Evolutionary conservation across 768 basidiomycete species (phyloP), one percentile per base, ranked within the genome.

Genomic region (Psilocybe azurescens): DNA sequence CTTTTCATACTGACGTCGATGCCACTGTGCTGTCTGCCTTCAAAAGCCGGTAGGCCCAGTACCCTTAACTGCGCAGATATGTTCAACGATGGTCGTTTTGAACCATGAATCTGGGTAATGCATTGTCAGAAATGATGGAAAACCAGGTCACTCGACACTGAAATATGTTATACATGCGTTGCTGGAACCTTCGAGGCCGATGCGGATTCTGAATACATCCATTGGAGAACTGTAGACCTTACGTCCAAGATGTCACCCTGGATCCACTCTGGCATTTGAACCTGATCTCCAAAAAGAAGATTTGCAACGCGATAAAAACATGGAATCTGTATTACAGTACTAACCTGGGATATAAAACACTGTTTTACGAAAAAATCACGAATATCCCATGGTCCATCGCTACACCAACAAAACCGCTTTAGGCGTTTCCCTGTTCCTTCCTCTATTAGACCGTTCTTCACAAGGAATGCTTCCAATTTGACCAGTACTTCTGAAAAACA

Each of bases 341-440:
- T 65, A 58, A 89, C 90, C 73, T 88, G 85, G 52, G 93, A 94
- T 68, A 95, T 92, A 73, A 93, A 94, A 71, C 89, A 94, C 73
- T 95, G 93, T 73, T 95, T 95, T 53, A 92, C 87, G 59, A 94
- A 86, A 67, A 95, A 94, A 75, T 95, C 90, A 63, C 90, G 83
- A 53, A 95, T 74, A 73, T 94, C 93, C 67, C 85, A 94, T 14
- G 93, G 92, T 2, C 93, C 92, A 70, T 94, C 93, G 57, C 84
- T 89, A 73, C 90, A 93, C 91, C 91, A 93, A 72, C 88, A 89
- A 71, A 89, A 93, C 24, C 84, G 87, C 62, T 82, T 75, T 51
- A 89, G 77, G 5, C 80, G 83, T 63, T 81, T 79, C 53, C 86
- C 86, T 20, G 82, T 87, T 56, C 75, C 77, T 50, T 76, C 74